These are phyloP conservation scores for Chrysosporium queenslandicum DNA, from an alignment of 2,329 filamentous ascomycete species.

Conservation along the genomic window DNA sequence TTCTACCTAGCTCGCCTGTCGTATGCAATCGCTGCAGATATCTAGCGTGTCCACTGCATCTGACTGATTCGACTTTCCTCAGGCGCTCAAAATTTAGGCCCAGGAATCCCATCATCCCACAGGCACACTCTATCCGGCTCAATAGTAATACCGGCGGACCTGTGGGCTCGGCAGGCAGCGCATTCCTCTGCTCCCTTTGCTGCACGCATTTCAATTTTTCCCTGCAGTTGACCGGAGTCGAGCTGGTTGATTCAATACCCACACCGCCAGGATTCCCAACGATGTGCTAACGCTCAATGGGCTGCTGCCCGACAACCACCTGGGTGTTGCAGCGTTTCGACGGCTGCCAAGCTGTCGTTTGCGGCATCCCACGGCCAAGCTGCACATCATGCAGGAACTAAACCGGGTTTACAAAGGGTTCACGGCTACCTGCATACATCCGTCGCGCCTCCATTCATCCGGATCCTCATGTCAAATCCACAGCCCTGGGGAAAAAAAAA, in stretches of 20 bases:
- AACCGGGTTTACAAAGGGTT: neutral
- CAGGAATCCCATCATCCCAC: neutral
- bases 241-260: neutral
- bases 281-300: neutral
- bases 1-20: neutral
- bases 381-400: conserved; percentile 6
- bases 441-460: conserved; percentile 1
- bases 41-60: neutral
- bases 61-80: neutral
- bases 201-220: neutral
- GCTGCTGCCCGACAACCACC: neutral
- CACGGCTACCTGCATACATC: conserved; percentile 8
- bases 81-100: neutral
- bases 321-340: conserved; percentile 1
- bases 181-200: neutral
- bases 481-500: neutral
- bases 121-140: neutral
- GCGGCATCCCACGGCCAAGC: conserved; percentile 6
- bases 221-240: conserved; percentile 1
- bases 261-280: conserved; percentile 1
- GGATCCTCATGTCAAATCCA: neutral
- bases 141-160: neutral
- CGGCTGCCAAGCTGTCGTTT: conserved; percentile 8
- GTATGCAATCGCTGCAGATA: neutral
- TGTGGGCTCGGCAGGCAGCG: neutral